Evolutionary conservation across 306 rosid species (phyloP).

Genomic region (Neltuma alba): DNA sequence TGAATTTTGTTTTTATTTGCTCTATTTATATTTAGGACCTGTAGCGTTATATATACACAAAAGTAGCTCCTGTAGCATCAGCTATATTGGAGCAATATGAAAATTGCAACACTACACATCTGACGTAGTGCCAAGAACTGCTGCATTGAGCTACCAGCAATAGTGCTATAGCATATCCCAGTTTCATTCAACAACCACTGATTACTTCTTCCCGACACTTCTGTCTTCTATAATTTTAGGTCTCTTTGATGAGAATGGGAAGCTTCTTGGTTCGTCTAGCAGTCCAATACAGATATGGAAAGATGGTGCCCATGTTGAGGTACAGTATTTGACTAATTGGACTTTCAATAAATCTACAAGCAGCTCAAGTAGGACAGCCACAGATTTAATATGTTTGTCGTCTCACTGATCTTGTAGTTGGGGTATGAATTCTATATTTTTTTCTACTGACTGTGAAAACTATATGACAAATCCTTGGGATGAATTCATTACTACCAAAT

Average conservation of each 20-base stretch:
- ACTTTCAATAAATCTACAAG: conserved; percentile 23
- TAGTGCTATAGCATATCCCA: not conserved
- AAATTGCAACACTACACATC: not conserved
- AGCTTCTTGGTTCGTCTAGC: conserved; percentile 92
- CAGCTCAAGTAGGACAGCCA: conserved; percentile 25
- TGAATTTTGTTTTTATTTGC: not conserved
- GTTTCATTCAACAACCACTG: not conserved
- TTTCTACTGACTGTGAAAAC: conserved; percentile 17
- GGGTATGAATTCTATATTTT: not conserved
- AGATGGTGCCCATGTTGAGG: conserved; percentile 79
- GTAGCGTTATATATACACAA: not conserved
- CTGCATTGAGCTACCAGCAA: not conserved
- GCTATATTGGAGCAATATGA: not conserved
- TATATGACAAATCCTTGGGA: conserved; percentile 11
- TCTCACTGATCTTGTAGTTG: not conserved
- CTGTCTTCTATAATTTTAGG: conserved; percentile 49
- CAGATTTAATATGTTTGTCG: conserved; percentile 7
- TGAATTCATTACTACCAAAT: conserved; percentile 12
- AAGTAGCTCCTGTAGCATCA: not conserved
- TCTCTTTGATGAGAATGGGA: conserved; percentile 77
- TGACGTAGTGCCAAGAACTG: not conserved
- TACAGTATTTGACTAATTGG: conserved; percentile 33
- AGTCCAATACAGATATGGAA: conserved; percentile 98
- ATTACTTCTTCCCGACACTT: not conserved
- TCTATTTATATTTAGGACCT: not conserved